A percentile compares a stretch with the other conserved stretches of the same genome.
phyloP scores from a whole-genome alignment of 2,329 filamentous ascomycete species.

The Neofusicoccum kwambonambiense region DNA sequence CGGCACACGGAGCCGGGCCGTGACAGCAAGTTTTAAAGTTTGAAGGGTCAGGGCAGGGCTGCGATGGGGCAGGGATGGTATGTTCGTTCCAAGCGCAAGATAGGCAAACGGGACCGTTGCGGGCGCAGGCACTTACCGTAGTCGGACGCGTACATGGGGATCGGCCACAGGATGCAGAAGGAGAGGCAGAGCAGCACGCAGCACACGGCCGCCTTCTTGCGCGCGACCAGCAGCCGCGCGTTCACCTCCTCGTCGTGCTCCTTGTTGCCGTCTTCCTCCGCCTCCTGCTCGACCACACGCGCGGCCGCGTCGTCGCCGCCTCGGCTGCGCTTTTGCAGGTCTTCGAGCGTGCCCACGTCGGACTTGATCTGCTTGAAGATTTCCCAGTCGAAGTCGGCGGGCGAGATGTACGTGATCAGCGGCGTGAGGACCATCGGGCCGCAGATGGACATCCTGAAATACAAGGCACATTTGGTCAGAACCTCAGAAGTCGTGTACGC shows the following conservation, averaged over 20 bases:
- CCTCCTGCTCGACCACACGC: background rate
- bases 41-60: background rate
- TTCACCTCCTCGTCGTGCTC: background rate
- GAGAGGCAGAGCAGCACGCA: conserved; percentile 4
- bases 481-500: too few species aligned
- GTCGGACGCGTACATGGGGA: conserved; percentile 55
- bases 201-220: conserved; percentile 9
- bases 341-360: conserved; percentile 13
- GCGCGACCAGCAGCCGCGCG: background rate
- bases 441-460: conserved; percentile 9
- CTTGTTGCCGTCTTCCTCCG: background rate
- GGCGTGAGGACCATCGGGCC: conserved; percentile 14
- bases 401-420: conserved; percentile 46
- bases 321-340: background rate
- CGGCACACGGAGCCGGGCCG: too few species aligned
- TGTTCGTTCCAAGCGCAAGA: background rate
- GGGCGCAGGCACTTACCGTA: conserved; percentile 35
- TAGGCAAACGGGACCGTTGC: background rate
- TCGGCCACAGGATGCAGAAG: conserved; percentile 47
- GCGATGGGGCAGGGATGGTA: background rate
- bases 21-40: too few species aligned
- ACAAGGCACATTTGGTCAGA: conserved; percentile 9
- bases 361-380: conserved; percentile 30
- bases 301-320: too few species aligned
- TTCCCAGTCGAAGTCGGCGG: conserved; percentile 44